phyloP scores from a whole-genome alignment of 371 early-diverging fungal genomes.

The Capillidium heterosporum region DNA sequence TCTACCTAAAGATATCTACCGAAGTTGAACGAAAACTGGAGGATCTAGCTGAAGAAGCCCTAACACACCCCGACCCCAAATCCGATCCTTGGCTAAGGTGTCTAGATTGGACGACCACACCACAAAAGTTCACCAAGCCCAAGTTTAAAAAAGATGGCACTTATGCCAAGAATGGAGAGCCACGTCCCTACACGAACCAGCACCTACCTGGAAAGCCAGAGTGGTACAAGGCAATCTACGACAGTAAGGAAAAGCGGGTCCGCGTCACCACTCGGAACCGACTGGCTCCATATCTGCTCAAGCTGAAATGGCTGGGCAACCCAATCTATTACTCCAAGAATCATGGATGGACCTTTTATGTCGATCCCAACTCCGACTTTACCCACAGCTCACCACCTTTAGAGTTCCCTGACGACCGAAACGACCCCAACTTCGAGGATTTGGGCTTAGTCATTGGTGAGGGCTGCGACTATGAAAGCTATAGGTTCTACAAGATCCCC shows the following conservation, averaged over 20 bases:
- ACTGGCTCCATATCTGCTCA: conserved; percentile 61
- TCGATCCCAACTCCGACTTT: conserved; percentile 20
- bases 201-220: conserved; percentile 50
- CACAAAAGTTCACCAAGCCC: conserved; percentile 19
- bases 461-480: conserved; percentile 15
- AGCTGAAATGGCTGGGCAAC: conserved; percentile 63
- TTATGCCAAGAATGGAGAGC: conserved; percentile 21
- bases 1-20: conserved; percentile 28
- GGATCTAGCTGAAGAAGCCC: conserved; percentile 47
- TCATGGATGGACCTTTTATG: conserved; percentile 71
- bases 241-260: conserved; percentile 24
- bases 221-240: conserved; percentile 77
- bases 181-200: conserved; percentile 14
- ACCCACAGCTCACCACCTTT: conserved; percentile 9
- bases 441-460: too few relatives aligned
- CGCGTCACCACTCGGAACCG: conserved; percentile 52
- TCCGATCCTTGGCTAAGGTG: conserved; percentile 71
- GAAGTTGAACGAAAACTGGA: conserved; percentile 35
- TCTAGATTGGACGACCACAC: conserved; percentile 45
- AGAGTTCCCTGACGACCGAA: conserved; percentile 8
- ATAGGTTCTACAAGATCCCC: conserved; percentile 45
- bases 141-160: conserved; percentile 14
- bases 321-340: conserved; percentile 48
- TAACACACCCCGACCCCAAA: conserved; percentile 14
- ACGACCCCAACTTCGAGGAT: not conserved